These are phyloP conservation scores for Talaromyces thailandensis DNA, from an alignment of 495 filamentous ascomycete genomes.

Conservation along the genomic window DNA sequence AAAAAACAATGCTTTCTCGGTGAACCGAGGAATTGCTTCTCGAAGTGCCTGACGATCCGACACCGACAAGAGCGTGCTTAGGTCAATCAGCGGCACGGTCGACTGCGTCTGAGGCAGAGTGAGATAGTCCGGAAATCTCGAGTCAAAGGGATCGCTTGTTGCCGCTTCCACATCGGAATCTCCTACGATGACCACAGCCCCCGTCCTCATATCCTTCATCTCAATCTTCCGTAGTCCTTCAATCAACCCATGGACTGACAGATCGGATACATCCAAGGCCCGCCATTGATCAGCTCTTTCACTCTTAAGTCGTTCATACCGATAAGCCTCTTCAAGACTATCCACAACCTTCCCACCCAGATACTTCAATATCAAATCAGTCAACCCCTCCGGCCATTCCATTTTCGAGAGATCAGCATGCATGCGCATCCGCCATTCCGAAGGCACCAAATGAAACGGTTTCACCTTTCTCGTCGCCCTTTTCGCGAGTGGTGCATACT, in stretches of 20 bases:
- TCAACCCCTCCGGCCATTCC: constrained; percentile 63
- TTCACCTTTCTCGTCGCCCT: constrained; percentile 10
- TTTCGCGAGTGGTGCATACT: not conserved
- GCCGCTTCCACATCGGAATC: constrained; percentile 6
- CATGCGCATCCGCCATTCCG: constrained; percentile 27
- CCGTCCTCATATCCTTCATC: constrained; percentile 18
- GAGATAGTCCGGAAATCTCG: constrained; percentile 16
- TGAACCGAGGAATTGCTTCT: constrained; percentile 14
- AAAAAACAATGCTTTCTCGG: constrained; percentile 23
- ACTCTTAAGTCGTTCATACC: constrained; percentile 8
- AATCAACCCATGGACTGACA: constrained; percentile 19
- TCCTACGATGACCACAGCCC: constrained; percentile 22
- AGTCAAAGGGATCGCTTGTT: not conserved
- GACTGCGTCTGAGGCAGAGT: constrained; percentile 19
- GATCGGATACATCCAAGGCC: constrained; percentile 16
- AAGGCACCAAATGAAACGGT: constrained; percentile 19
- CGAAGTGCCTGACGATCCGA: constrained; percentile 23
- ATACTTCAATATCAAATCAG: constrained; percentile 42
- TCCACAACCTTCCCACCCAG: constrained; percentile 42
- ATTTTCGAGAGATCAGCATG: constrained; percentile 19
- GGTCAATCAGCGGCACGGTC: constrained; percentile 37
- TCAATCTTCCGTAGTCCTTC: constrained; percentile 17
- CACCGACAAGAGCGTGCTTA: constrained; percentile 26
- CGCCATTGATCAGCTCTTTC: constrained; percentile 26
- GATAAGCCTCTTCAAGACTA: constrained; percentile 20